Percentiles rank a stretch among this genome's conserved stretches.
Conservation (phyloP, 1,284 basidiomycete species). For the Ganoderma resinaceum region DNA sequence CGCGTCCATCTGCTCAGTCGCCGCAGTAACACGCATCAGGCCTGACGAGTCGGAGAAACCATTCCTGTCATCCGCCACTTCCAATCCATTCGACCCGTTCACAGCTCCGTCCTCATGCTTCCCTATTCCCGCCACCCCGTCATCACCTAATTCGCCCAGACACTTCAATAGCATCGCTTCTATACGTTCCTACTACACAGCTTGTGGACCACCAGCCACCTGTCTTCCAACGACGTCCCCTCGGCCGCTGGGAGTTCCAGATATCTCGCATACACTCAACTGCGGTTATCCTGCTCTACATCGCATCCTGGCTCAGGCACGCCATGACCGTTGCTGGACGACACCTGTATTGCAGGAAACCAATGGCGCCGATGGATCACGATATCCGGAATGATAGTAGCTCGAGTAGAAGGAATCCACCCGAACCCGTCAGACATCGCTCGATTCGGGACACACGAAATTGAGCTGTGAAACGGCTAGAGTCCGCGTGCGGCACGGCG, state of each 20-base stretch:
- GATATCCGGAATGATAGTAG: slow-evolving; percentile 4
- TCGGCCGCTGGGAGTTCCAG: not conserved
- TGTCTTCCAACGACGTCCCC: not conserved
- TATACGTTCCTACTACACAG: not conserved
- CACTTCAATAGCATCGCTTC: not conserved
- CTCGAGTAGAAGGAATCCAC: not conserved
- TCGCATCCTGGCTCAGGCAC: not conserved
- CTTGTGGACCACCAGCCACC: not conserved
- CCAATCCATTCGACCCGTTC: not conserved
- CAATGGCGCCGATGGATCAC: not conserved
- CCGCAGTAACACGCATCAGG: slow-evolving; percentile 25
- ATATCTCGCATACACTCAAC: not conserved
- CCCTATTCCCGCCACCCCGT: not conserved
- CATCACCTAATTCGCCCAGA: not conserved
- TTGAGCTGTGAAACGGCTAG: not conserved
- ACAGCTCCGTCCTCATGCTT: not conserved
- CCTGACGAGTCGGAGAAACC: slow-evolving; percentile 13
- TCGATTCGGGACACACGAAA: not conserved
- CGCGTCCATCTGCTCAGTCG: slow-evolving; percentile 9
- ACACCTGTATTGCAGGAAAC: not conserved
- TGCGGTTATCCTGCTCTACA: not conserved
- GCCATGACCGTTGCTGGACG: slow-evolving; percentile 12
- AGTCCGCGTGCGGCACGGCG: not conserved
- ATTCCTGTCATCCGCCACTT: slow-evolving; percentile 26
- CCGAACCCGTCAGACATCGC: slow-evolving; percentile 3